Evolutionary conservation across 139 green algal genomes (phyloP).

Genomic region (Tetradesmus lagerheimii): DNA sequence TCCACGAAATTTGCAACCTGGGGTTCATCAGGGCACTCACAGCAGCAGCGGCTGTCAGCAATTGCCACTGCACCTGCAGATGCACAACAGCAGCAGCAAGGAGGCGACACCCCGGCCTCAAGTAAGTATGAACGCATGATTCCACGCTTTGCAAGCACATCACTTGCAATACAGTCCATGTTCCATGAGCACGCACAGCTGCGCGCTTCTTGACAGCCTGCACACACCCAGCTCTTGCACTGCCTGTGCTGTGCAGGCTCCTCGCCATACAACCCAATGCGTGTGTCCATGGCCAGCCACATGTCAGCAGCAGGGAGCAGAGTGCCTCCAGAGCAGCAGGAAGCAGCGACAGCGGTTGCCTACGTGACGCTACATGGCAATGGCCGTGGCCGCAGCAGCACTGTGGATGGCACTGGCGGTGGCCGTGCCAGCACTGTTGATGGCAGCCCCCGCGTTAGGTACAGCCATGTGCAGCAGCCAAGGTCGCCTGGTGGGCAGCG

Average conservation of each 20-base stretch:
- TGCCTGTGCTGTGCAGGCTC: background rate
- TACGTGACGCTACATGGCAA: background rate
- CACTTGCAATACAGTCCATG: background rate
- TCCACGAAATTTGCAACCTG: background rate
- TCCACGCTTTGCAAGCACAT: too few species aligned
- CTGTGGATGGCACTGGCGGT: background rate
- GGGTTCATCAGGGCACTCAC: background rate
- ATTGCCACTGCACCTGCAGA: background rate
- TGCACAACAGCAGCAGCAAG: background rate
- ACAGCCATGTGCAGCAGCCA: background rate
- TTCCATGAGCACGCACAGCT: background rate
- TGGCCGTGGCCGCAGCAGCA: background rate
- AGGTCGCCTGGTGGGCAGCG: background rate
- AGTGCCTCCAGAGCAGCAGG: background rate
- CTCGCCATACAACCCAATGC: slow-evolving; percentile 3
- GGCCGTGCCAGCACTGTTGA: background rate
- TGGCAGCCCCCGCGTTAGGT: slow-evolving; percentile 24
- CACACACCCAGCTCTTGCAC: background rate
- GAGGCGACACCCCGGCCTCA: background rate
- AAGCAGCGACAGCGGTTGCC: background rate
- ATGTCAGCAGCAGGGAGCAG: background rate
- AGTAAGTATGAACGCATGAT: background rate
- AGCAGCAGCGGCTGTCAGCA: background rate
- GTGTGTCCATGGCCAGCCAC: background rate
- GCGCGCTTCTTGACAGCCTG: background rate